A percentile compares a stretch with the other conserved stretches of the same genome.
Evolutionary conservation across 305 asterid species (phyloP).

Genomic region (Fraxinus dipetala): DNA sequence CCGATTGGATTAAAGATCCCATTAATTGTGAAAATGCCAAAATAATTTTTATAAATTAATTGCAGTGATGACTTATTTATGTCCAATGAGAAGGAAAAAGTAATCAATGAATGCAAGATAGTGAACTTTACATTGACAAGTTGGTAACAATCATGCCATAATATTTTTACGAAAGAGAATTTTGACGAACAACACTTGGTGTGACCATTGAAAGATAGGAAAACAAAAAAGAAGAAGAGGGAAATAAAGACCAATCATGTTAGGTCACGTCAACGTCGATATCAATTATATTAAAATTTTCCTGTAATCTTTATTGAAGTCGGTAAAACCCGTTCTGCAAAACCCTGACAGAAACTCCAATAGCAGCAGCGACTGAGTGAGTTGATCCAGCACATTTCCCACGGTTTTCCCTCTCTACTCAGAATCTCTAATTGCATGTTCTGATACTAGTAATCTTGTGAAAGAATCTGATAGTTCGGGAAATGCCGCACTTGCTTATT

Average conservation of each 20-base stretch:
- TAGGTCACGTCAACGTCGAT: too few species aligned
- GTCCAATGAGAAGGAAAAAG: neutral
- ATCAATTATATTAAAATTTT: too few species aligned
- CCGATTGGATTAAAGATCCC: neutral
- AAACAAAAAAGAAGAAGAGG: too few species aligned
- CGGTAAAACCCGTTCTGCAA: neutral
- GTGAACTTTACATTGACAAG: neutral
- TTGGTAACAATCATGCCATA: neutral
- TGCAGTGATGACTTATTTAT: neutral
- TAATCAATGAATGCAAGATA: neutral
- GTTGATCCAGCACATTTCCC: neutral
- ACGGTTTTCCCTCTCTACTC: neutral
- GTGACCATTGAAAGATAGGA: neutral
- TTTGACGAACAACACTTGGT: neutral
- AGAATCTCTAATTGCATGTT: neutral
- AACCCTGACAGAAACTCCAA: neutral
- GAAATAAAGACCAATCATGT: neutral
- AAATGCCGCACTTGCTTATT: neutral
- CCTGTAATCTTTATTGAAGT: neutral
- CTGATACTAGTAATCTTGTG: neutral
- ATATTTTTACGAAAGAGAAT: neutral
- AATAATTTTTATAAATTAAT: neutral
- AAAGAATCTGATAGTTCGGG: neutral
- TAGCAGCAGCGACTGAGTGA: neutral
- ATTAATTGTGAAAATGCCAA: neutral